Evolutionary conservation across 2,329 filamentous ascomycete genomes (phyloP).

Genomic region (Dryadomyces quercivorus): DNA sequence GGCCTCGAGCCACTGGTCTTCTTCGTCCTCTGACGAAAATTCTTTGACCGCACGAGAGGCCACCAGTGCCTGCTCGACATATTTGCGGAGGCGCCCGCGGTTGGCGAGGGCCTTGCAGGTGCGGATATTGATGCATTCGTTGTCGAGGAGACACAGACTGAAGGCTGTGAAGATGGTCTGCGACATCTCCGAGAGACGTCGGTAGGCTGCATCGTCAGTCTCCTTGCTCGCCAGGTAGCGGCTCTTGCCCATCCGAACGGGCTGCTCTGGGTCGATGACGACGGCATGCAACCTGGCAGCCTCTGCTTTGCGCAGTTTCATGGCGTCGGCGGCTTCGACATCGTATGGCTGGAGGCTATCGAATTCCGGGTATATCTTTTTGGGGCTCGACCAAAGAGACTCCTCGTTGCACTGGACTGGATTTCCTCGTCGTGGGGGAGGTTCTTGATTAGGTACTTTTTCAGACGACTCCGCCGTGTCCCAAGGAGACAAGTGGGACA

Average conservation of each 20-base stretch:
- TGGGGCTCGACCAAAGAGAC: neutral
- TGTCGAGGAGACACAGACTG: neutral
- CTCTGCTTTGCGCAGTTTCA: neutral
- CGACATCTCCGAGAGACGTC: neutral
- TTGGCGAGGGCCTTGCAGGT: neutral
- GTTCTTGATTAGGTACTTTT: neutral
- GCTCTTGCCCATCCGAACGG: neutral
- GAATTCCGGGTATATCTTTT: neutral
- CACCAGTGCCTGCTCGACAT: neutral
- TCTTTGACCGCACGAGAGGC: neutral
- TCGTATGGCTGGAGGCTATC: neutral
- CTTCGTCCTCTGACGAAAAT: too few species aligned
- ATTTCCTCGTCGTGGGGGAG: neutral
- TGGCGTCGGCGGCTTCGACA: neutral
- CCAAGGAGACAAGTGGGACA: neutral
- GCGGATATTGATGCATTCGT: neutral
- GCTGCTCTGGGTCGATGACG: neutral
- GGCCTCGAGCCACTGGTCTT: conserved; percentile 49
- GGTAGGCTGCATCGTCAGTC: neutral
- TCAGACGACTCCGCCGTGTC: neutral
- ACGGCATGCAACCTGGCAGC: neutral
- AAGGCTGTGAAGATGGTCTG: neutral
- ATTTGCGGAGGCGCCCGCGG: neutral
- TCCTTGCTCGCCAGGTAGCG: neutral
- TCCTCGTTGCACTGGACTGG: neutral